Percentiles rank a stretch among this genome's conserved stretches.
Evolutionary conservation across 2,329 filamentous ascomycete genomes (phyloP).

Genomic region (Aspergillus sp.): DNA sequence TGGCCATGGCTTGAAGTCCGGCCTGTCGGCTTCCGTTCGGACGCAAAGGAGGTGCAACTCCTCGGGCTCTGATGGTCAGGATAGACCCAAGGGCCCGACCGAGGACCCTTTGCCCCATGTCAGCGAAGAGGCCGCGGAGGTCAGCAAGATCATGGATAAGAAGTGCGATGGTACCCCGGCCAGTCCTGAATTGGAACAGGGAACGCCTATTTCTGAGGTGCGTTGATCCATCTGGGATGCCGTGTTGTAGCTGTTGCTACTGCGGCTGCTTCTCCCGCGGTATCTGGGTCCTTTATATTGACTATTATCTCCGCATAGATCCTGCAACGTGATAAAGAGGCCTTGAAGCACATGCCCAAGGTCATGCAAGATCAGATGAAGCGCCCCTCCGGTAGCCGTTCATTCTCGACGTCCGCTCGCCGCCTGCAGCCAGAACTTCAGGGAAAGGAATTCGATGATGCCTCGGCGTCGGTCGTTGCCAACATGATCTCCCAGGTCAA

Average conservation of each 20-base stretch:
- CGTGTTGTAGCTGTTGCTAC: not conserved
- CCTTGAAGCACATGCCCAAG: constrained; percentile 64
- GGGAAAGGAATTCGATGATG: constrained; percentile 25
- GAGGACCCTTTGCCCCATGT: constrained; percentile 60
- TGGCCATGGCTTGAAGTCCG: constrained; percentile 15
- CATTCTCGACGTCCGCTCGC: constrained; percentile 60
- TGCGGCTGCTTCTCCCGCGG: not conserved
- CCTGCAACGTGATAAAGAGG: constrained; percentile 63
- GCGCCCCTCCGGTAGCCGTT: constrained; percentile 48
- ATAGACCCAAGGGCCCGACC: constrained; percentile 47
- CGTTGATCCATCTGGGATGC: not conserved
- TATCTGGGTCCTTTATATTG: not conserved
- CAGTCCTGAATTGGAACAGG: constrained; percentile 63
- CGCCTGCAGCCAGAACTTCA: constrained; percentile 33
- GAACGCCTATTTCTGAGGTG: constrained; percentile 68
- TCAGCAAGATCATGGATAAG: constrained; percentile 58
- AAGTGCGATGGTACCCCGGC: constrained; percentile 45
- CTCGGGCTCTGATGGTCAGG: constrained; percentile 32
- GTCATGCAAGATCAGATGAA: constrained; percentile 64
- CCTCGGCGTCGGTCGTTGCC: constrained; percentile 36
- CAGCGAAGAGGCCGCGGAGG: constrained; percentile 65
- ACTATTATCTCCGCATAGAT: constrained; percentile 48
- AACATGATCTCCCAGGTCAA: constrained; percentile 40
- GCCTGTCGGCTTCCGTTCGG: constrained; percentile 20
- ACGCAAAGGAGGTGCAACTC: constrained; percentile 39